Percentiles rank a stretch among this genome's conserved stretches.
These are phyloP conservation scores for Nicotiana otophora DNA, from an alignment of 257 asterid species.

Conservation along the genomic window DNA sequence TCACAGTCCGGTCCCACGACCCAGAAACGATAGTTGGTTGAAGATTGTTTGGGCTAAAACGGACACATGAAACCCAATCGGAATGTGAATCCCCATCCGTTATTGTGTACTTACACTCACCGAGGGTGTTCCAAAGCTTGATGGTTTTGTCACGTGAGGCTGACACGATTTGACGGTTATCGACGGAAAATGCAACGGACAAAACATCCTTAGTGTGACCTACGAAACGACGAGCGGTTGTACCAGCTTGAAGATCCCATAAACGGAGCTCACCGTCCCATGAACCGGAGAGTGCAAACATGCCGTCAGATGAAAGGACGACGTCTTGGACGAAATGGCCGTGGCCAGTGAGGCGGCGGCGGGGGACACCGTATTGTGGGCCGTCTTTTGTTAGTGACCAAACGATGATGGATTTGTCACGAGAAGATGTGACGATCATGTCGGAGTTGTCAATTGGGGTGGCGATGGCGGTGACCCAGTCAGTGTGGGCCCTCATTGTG, in stretches of 20 bases:
- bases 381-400: conserved; percentile 23
- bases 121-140: conserved; percentile 31
- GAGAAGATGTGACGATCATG: conserved; percentile 23
- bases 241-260: conserved; percentile 73
- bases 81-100: conserved; percentile 32
- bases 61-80: conserved; percentile 71
- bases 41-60: conserved; percentile 51
- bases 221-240: conserved; percentile 72
- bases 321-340: conserved; percentile 76
- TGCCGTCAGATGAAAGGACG: conserved; percentile 81
- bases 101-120: conserved; percentile 56
- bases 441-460: conserved; percentile 30
- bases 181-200: conserved; percentile 69
- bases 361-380: conserved; percentile 16
- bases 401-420: conserved; percentile 24
- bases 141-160: conserved; percentile 24
- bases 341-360: conserved; percentile 35
- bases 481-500: conserved; percentile 26
- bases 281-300: conserved; percentile 87
- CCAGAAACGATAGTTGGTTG: conserved; percentile 67
- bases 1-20: conserved; percentile 66
- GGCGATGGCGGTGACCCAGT: conserved; percentile 29
- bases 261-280: conserved; percentile 94
- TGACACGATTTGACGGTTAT: conserved; percentile 22
- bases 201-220: conserved; percentile 88